Conservation (phyloP, 2,329 filamentous ascomycete species). For the Alternaria gansuensis region DNA sequence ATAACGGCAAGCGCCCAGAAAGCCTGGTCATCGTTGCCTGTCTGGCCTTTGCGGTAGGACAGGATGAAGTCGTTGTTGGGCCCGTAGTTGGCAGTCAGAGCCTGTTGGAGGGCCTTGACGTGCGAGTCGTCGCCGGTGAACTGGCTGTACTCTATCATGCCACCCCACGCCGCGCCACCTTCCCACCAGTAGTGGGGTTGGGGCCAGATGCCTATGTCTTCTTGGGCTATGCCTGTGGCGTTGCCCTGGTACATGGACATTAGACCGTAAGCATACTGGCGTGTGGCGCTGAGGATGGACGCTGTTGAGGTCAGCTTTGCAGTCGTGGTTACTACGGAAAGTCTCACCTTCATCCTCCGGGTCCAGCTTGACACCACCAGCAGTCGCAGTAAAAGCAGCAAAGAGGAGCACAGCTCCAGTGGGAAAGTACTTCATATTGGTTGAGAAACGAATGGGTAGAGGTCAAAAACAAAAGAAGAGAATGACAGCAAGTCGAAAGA, state of each 20-base stretch:
- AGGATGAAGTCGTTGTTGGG: slow-evolving; percentile 57
- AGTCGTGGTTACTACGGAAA: neutral
- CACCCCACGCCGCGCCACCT: slow-evolving; percentile 53
- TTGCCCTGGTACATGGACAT: slow-evolving; percentile 50
- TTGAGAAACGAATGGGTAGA: slow-evolving; percentile 23
- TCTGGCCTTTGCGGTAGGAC: slow-evolving; percentile 51
- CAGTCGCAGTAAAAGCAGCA: slow-evolving; percentile 40
- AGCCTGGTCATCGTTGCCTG: slow-evolving; percentile 77
- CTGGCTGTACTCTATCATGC: slow-evolving; percentile 56
- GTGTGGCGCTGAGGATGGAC: slow-evolving; percentile 42
- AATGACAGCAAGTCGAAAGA: slow-evolving; percentile 13
- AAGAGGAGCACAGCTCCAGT: slow-evolving; percentile 52
- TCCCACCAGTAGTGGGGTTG: slow-evolving; percentile 60
- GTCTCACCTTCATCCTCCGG: slow-evolving; percentile 40
- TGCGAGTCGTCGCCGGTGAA: slow-evolving; percentile 58
- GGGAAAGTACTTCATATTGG: slow-evolving; percentile 46
- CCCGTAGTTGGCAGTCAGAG: slow-evolving; percentile 56
- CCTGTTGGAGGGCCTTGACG: slow-evolving; percentile 53
- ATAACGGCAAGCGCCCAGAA: slow-evolving; percentile 77
- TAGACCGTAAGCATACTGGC: slow-evolving; percentile 46
- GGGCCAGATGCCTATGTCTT: slow-evolving; percentile 54
- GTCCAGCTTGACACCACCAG: slow-evolving; percentile 43
- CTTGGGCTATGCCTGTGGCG: slow-evolving; percentile 29
- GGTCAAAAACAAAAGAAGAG: slow-evolving; percentile 13
- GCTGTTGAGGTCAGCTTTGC: slow-evolving; percentile 18